phyloP scores from a whole-genome alignment of 441 rosid genomes.

The Euphorbia corollata region DNA sequence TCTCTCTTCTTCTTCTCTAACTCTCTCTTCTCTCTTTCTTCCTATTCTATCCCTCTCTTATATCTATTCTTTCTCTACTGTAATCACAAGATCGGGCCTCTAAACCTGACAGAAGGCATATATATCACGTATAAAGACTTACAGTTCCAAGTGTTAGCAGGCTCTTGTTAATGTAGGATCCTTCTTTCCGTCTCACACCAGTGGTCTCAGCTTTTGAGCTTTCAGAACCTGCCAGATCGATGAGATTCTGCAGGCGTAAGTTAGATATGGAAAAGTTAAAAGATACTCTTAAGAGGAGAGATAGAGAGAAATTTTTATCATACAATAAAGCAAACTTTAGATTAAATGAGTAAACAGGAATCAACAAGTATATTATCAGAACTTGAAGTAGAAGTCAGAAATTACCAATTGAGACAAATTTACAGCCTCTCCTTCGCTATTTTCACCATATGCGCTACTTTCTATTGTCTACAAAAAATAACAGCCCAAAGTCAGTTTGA shows the following conservation, averaged over 20 bases:
- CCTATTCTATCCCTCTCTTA: too few species aligned
- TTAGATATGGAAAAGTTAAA: constrained; percentile 35
- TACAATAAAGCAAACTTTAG: constrained; percentile 2
- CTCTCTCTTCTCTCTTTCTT: too few species aligned
- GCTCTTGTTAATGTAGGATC: constrained; percentile 96
- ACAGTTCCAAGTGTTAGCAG: constrained; percentile 98
- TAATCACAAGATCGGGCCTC: too few species aligned
- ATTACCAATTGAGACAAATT: constrained; percentile 94
- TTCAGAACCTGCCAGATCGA: constrained; percentile 99
- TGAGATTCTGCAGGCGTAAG: constrained; percentile 87
- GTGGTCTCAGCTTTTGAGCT: constrained; percentile 97
- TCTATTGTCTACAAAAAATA: constrained; percentile 66
- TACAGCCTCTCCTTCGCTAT: constrained; percentile 80
- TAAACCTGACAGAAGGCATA: neutral
- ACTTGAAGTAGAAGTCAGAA: constrained; percentile 22
- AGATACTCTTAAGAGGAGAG: neutral
- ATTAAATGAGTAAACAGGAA: constrained; percentile 16
- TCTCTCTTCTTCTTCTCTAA: too few species aligned
- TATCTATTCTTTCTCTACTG: too few species aligned
- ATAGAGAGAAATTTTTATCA: neutral
- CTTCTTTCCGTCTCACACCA: constrained; percentile 91
- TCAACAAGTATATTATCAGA: constrained; percentile 11
- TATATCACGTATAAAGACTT: constrained; percentile 29
- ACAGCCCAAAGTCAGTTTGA: constrained; percentile 19
- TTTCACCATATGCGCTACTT: constrained; percentile 79